A percentile compares a stretch with the other conserved stretches of the same genome.
phyloP scores from a whole-genome alignment of 495 filamentous ascomycete species.

The Penicillium steckii region DNA sequence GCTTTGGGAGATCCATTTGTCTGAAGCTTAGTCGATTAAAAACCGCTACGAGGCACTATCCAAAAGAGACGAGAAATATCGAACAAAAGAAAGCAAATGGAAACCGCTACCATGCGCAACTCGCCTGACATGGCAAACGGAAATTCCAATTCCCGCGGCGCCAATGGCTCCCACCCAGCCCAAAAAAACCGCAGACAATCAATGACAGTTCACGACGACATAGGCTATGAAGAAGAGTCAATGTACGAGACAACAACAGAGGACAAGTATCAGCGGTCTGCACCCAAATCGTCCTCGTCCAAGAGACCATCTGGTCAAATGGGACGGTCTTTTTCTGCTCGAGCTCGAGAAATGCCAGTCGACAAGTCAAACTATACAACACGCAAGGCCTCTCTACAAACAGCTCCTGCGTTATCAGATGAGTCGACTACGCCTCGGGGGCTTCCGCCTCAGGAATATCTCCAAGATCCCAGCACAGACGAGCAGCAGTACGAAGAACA shows the following conservation, averaged over 20 bases:
- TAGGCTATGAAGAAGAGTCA: slow-evolving; percentile 7
- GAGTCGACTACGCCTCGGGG: slow-evolving; percentile 26
- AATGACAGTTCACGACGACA: background rate
- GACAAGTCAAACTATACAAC: slow-evolving; percentile 23
- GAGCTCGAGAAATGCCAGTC: slow-evolving; percentile 15
- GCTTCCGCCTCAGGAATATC: slow-evolving; percentile 11
- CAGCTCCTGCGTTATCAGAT: slow-evolving; percentile 6
- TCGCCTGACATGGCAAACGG: slow-evolving; percentile 25
- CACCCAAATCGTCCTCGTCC: slow-evolving; percentile 2
- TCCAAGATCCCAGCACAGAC: background rate
- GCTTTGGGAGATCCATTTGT: too few species aligned
- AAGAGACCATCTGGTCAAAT: background rate
- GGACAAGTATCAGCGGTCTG: background rate
- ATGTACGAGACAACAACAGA: slow-evolving; percentile 6
- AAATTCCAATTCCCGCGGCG: slow-evolving; percentile 3
- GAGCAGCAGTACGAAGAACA: slow-evolving; percentile 12
- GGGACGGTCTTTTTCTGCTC: slow-evolving; percentile 19
- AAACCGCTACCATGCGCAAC: slow-evolving; percentile 14
- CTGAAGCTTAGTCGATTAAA: too few species aligned
- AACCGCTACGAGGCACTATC: too few species aligned
- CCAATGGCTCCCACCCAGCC: slow-evolving; percentile 10
- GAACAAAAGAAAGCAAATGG: slow-evolving; percentile 14
- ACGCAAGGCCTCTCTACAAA: slow-evolving; percentile 7
- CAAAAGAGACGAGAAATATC: background rate
- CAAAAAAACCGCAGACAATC: slow-evolving; percentile 13